Percentiles rank a stretch among this genome's conserved stretches.
These are phyloP conservation scores for Parascedosporium putredinis DNA, from an alignment of 2,329 filamentous ascomycete species.

Conservation along the genomic window DNA sequence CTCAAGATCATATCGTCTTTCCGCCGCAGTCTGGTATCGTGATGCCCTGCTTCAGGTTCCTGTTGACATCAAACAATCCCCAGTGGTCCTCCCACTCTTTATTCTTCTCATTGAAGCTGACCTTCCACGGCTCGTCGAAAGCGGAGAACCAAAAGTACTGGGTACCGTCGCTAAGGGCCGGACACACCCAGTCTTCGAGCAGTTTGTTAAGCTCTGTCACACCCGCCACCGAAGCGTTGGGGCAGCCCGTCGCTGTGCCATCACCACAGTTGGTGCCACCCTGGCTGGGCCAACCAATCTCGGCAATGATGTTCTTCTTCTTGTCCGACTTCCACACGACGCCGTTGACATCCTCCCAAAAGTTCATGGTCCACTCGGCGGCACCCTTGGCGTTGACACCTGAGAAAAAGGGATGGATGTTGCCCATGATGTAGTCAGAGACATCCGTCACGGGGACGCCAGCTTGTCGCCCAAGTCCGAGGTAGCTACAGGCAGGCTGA, in stretches of 20 bases:
- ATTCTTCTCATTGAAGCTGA: constrained; percentile 53
- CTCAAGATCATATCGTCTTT: constrained; percentile 43
- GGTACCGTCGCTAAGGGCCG: constrained; percentile 67
- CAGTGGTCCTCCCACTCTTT: constrained; percentile 92
- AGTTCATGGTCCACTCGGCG: constrained; percentile 69
- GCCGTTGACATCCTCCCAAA: constrained; percentile 66
- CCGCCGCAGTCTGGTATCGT: constrained; percentile 81
- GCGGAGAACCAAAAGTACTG: constrained; percentile 97
- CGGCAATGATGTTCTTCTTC: constrained; percentile 68
- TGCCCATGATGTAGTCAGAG: constrained; percentile 88
- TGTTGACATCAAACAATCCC: constrained; percentile 79
- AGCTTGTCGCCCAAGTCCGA: constrained; percentile 86
- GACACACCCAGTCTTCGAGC: constrained; percentile 76
- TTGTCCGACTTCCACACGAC: constrained; percentile 51
- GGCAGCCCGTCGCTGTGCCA: constrained; percentile 40
- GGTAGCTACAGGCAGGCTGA: constrained; percentile 70
- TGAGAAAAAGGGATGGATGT: constrained; percentile 93
- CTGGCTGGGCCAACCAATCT: constrained; percentile 81
- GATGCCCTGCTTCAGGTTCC: constrained; percentile 74
- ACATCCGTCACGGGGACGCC: constrained; percentile 57
- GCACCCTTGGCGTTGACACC: constrained; percentile 60
- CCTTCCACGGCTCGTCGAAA: constrained; percentile 96
- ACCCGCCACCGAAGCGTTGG: constrained; percentile 63
- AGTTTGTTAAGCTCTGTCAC: constrained; percentile 76
- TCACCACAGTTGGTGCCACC: constrained; percentile 64